Base-by-base conservation (phyloP, 2,329 filamentous ascomycete species). In the Monilinia vaccinii-corymbosi region DNA sequence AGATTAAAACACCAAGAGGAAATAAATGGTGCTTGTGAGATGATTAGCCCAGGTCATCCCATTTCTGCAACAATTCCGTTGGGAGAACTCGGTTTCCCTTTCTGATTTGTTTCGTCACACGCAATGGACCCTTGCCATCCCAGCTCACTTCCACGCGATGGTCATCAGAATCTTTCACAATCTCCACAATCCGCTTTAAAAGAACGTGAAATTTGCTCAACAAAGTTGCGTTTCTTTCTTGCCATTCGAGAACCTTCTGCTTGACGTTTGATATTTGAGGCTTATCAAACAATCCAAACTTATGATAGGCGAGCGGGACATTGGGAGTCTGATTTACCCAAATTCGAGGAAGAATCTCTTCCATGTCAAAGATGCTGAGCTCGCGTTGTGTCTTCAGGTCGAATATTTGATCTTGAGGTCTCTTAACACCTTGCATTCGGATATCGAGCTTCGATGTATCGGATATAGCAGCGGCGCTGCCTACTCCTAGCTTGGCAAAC, bases 311-410 rank as follows among this genome's bases (percentile, higher is more conserved):
- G 23, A 81, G 63, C 38, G 82, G 70, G 60, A 82, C 78, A 58
- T 77, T 79, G 0, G 77, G 75, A 31, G 78, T 77, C 63, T 82
- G 81, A 25, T 74, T 70, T 16, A 79, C 46, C 79, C 79, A 83
- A 8, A 82, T 71, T 6, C 74, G 71, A 5, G 75, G 75, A 21
- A 78, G 64, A 55, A 78, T 71, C 16, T 77, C 67, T 62, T 65
- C 68, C 46, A 67, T 63, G 34, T 68, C 60, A 45, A 61, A 63
- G 0, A 14, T 14, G 1, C 48, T 64, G 1, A 60, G 34, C 5
- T 14, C 63, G 1, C 75, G 74, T 28, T 79, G 74, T 1, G 80
- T 82, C 62, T 82, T 82, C 44, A 69, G 59, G 34, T 69, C 67
- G 45, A 69, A 68, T 14, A 68, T 66, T 8, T 51, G 60, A 25